Evolutionary conservation across 306 rosid genomes (phyloP), one percentile per base, ranked within the genome.

Genomic region (Luffa acutangula): DNA sequence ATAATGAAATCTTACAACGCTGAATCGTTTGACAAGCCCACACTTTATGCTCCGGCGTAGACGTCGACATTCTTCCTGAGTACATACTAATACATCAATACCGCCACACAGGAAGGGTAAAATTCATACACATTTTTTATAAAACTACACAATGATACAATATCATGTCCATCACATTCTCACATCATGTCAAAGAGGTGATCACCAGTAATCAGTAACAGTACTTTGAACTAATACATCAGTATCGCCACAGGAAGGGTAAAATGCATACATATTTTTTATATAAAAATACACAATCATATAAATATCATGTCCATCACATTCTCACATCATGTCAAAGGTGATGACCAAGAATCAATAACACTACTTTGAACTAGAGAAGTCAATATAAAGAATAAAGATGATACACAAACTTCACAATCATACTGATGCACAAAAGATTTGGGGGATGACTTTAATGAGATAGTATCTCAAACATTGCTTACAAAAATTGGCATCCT

Each of bases 1-100:
- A 75, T 75, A 67, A 34, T 34, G 65, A 63, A 82, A 85, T 86
- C 97, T 87, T 87, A 95, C 99, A 90, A 95, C 93, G 37, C 91
- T 90, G 81, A 90, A 86, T 75, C 86, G 88, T 85, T 89, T 90
- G 83, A 87, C 86, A 69, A 95, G 90, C 76, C 99, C 98, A 84
- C 84, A 89, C 81, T 82, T 87, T 81, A 93, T 89, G 79, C 97
- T 91, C 85, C 86, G 91, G 34, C 88, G 90, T 80, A 95, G 85
- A 11, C 90, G 91, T 83, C 85, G 85, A 85, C 99, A 93, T 84
- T 95, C 99, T 80, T 91, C 97, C 99, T 95, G 89, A 51, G 80
- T 60, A 83, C 36, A 82, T 25, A 78, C 36, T 42, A 79, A 83
- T 69, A 86, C 58, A 84, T 81, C 84, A 83, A 20, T 53, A 49